Evolutionary conservation across 768 basidiomycete genomes (phyloP), one percentile per base, ranked within the genome.

Genomic region (Phanerochaete carnosa): DNA sequence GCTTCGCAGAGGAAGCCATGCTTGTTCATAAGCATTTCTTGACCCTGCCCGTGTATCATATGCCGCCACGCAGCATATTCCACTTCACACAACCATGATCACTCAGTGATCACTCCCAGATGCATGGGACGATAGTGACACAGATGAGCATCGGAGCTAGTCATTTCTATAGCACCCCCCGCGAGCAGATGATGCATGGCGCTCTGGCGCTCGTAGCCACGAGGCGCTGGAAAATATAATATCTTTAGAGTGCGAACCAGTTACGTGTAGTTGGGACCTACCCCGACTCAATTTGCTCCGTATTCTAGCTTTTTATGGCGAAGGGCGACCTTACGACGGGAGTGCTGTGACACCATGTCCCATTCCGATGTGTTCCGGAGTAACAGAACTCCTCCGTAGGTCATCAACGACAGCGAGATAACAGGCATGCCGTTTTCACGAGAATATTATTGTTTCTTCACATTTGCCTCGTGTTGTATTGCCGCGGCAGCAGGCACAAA

Each of bases 161-260:
- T 43, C 39, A 43, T 43, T 43, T 19, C 39, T 43, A 9, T 19
- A 9, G 39, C 19, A 43, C 39, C 39, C 39, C 39, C 11, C 33
- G 33, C 39, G 39, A 43, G 47, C 47, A 49, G 47, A 49, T 58
- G 57, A 54, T 43, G 35, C 28, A 28, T 16, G 58, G 26, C 52
- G 54, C 35, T 25, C 37, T 12, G 32, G 53, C 59, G 59, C 59
- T 46, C 39, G 59, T 55, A 54, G 59, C 59, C 59, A 60, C 59
- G 59, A 60, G 59, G 59, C 25, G 37, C n/a, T 37, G 53, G 45
- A 60, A 55, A 55, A 46, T 55, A 51, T 55, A 55, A 60, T 60
- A 25, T 19, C 45, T 52, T 60, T 60, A 60, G 53, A 50, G 53
- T 60, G 45, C 35, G 53, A 32, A 43, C 59, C 51, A 39, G 33